phyloP scores from a whole-genome alignment of 2,329 filamentous ascomycete species.

The Neofusicoccum umdonicola region DNA sequence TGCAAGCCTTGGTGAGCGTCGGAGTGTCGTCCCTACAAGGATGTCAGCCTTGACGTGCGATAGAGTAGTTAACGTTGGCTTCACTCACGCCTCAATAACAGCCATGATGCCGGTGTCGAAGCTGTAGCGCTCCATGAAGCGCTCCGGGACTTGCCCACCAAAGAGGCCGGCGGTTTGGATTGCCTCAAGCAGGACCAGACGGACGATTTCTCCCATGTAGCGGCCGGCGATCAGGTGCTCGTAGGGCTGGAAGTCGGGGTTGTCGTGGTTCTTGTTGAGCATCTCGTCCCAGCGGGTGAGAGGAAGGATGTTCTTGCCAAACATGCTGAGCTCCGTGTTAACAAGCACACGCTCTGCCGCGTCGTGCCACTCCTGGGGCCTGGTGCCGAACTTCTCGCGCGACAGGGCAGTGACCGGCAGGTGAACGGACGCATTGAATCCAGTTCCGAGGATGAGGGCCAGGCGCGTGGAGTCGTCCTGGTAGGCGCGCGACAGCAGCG shows the following conservation, averaged over 20 bases:
- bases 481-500: conserved; percentile 62
- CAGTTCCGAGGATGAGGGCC: conserved; percentile 64
- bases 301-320: conserved; percentile 58
- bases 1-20: conserved; percentile 38
- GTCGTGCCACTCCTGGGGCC: conserved; percentile 55
- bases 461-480: conserved; percentile 59
- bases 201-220: conserved; percentile 63
- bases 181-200: conserved; percentile 60
- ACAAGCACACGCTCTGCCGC: conserved; percentile 61
- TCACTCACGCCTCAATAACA: conserved; percentile 48
- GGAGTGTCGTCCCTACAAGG: conserved; percentile 38
- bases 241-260: conserved; percentile 63
- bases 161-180: conserved; percentile 57
- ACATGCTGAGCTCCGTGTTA: conserved; percentile 67
- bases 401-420: conserved; percentile 56
- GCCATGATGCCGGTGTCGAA: conserved; percentile 60
- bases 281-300: conserved; percentile 61
- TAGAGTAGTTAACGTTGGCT: no score
- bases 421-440: conserved; percentile 63
- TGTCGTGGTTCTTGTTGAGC: conserved; percentile 55
- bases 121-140: conserved; percentile 55
- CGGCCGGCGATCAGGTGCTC: conserved; percentile 64
- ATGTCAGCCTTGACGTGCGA: not conserved
- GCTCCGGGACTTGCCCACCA: conserved; percentile 55
- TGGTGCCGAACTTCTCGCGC: conserved; percentile 54